Evolutionary conservation across 1,284 basidiomycete species (phyloP), one percentile per base, ranked within the genome.

Genomic region (Porodaedalea pini): DNA sequence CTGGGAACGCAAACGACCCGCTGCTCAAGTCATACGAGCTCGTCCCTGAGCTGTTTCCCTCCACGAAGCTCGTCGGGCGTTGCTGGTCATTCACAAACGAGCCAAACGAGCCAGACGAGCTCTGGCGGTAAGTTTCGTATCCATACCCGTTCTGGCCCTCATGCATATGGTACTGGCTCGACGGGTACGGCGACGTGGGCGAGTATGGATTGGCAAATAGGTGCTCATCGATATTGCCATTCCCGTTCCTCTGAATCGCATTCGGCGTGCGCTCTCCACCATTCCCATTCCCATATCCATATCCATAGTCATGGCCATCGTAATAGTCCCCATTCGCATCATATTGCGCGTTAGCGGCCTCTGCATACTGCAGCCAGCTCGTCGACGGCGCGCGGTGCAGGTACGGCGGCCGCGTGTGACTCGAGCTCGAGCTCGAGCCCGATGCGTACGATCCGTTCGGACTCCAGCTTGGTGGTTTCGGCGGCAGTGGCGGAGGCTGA

Each of bases 1-100:
- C 58, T 4, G 62, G 62, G 29, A 63, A 63, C 19, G 55, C 36
- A 34, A 60, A 54, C 1, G 41, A 40, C 1, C 51, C 51, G 17
- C 41, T 48, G n/a, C 29, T 29, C 6, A 52, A 47, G 36, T 60
- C 48, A 29, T 39, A 60, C 2, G 54, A 52, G 58, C 58, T 60
- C 41, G 49, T 44, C 25, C 15, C 51, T 19, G 49, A 25, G 19
- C 40, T 50, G 17, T 23, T 32, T 8, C 57, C 51, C 19, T 41
- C 54, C 23, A 47, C 34, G 48, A 25, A 56, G 47, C 54, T 56
- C 34, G 37, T 34, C 13, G 54, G 45, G n/a, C 54, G 54, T 8
- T 58, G 31, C 48, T 23, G 34, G 51, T 58, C 36, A 11, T 17
- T 37, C 13, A 17, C 45, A 8, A 19, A 17, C 7, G 48, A n/a